Evolutionary conservation across 2,329 filamentous ascomycete species (phyloP).

Genomic region (Fusarium tupiense): DNA sequence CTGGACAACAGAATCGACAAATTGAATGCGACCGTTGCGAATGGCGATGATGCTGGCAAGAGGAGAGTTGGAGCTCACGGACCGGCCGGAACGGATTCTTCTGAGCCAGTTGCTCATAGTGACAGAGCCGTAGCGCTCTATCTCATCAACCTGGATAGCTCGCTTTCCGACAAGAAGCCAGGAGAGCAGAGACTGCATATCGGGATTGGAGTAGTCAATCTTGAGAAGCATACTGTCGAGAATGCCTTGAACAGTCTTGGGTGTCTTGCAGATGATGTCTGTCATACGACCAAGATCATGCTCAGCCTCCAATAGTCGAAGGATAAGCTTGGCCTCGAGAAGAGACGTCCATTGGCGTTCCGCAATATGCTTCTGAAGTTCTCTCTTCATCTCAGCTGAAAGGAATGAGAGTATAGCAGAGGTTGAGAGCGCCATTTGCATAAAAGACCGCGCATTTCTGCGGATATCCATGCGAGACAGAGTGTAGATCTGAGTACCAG

Average conservation of each 20-base stretch:
- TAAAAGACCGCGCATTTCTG: neutral
- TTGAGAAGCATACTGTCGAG: neutral
- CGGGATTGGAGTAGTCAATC: neutral
- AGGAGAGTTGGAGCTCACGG: neutral
- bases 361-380: neutral
- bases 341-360: neutral
- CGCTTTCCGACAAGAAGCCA: neutral
- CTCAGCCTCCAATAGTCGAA: neutral
- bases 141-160: neutral
- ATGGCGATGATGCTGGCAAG: neutral
- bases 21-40: neutral
- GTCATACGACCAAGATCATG: neutral
- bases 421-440: neutral
- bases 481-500: neutral
- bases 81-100: neutral
- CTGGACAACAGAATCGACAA: neutral
- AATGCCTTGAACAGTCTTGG: neutral
- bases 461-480: neutral
- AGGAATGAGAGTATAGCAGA: neutral
- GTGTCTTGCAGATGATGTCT: neutral
- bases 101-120: neutral
- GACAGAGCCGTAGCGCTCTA: neutral
- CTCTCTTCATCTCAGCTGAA: neutral
- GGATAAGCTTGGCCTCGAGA: neutral
- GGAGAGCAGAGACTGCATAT: neutral